Evolutionary conservation across 768 basidiomycete genomes (phyloP).

Genomic region (Thelephora ganbajun): DNA sequence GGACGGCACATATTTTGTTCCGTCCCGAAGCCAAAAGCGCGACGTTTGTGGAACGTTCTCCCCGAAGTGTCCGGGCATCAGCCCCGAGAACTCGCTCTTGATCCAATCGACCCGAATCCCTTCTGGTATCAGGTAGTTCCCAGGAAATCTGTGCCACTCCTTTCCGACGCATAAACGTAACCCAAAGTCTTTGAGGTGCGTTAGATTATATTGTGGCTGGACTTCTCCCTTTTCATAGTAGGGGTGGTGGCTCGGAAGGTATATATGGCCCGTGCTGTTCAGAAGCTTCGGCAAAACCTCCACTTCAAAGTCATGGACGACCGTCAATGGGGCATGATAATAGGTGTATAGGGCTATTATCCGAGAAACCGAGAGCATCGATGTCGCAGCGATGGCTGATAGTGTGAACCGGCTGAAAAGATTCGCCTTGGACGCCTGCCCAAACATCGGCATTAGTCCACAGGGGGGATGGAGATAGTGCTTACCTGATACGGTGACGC

Average conservation of each 20-base stretch:
- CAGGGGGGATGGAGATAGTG: neutral
- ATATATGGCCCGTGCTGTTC: conserved; percentile 52
- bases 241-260: conserved; percentile 25
- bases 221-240: conserved; percentile 27
- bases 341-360: conserved; percentile 75
- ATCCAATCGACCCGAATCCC: conserved; percentile 77
- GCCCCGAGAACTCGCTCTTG: conserved; percentile 83
- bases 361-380: conserved; percentile 63
- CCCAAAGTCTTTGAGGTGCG: conserved; percentile 53
- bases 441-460: conserved; percentile 4
- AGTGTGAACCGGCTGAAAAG: conserved; percentile 71
- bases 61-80: conserved; percentile 76
- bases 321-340: conserved; percentile 78
- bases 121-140: conserved; percentile 78
- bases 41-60: conserved; percentile 13
- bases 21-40: conserved; percentile 12
- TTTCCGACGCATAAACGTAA: conserved; percentile 78
- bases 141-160: conserved; percentile 94
- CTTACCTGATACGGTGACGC: conserved; percentile 77
- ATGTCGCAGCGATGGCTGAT: conserved; percentile 48
- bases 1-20: conserved; percentile 43
- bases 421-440: conserved; percentile 63
- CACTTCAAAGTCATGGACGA: conserved; percentile 58
- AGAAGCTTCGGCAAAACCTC: conserved; percentile 74
- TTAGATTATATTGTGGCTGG: conserved; percentile 42